Evolutionary conservation across 176 grass and related monocot genomes (phyloP), one percentile per base, ranked within the genome.

Genomic region (Musa beccarii): DNA sequence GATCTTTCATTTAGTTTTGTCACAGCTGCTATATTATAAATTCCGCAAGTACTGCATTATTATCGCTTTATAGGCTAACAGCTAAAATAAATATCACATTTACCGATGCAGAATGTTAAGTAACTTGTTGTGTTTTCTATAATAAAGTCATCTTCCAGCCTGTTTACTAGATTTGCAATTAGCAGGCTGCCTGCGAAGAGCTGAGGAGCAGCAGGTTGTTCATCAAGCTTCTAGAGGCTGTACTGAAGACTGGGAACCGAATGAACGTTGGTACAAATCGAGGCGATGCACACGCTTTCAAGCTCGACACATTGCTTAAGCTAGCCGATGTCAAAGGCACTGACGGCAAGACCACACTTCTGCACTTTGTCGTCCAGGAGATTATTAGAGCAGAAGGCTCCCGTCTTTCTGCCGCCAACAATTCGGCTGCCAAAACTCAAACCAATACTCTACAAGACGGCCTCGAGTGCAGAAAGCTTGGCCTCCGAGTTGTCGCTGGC

Each of bases 181-280:
- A 21, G 62, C 90, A 99, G 96, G 63, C 79, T 83, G 96, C 96
- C 61, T 99, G 96, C 21, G 96, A 99, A 2, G 96, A 99, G 75
- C 88, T 99, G 64, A 86, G 91, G 75, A 94, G 61, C 51, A 99
- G 96, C 84, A 85, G 85, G 14, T 70, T 99, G 52, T 99, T 99
- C 69, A 79, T 91, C 57, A 99, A 99, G 79, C 88, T 99, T 71
- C 96, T 99, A n/a, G 96, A 99, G 75, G 96, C 96, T n/a, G 89
- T 99, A 54, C 85, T 99, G 17, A 99, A 99, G 78, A 99, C 96
- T 1, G 96, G 96, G 24, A 99, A 99, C 83, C 84, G 96, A 79
- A 99, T 99, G 96, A 99, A 99, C 76, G 95, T 99, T 43, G 95
- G 95, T 53, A 99, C 95, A 79, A 94, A 99, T 61, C 86, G 95